These are phyloP conservation scores for Isabelozyma heimii DNA, from an alignment of 805 yeast species.

Conservation along the genomic window DNA sequence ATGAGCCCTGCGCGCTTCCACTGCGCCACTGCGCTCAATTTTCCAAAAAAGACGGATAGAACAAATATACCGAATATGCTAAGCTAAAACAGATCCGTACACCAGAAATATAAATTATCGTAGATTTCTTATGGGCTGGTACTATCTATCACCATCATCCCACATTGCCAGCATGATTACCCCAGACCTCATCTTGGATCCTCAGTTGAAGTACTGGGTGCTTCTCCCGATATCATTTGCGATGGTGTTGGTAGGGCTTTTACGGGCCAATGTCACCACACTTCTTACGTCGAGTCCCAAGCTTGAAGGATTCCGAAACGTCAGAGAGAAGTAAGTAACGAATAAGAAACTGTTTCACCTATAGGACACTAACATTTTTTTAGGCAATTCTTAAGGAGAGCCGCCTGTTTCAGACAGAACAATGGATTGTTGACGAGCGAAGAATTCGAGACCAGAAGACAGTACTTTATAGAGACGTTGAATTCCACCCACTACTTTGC, in stretches of 20 bases:
- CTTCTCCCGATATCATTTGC: conserved; percentile 83
- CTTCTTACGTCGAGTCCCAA: conserved; percentile 60
- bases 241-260: conserved; percentile 83
- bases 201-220: conserved; percentile 85
- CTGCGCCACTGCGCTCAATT: conserved; percentile 92
- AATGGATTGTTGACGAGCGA: conserved; percentile 46
- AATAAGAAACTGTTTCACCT: background rate
- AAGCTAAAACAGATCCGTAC: too few relatives aligned
- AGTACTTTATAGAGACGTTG: conserved; percentile 45
- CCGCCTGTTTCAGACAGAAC: conserved; percentile 56
- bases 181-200: conserved; percentile 58
- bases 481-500: conserved; percentile 56
- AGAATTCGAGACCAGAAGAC: conserved; percentile 55
- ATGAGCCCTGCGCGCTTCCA: conserved; percentile 99
- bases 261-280: conserved; percentile 65
- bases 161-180: background rate
- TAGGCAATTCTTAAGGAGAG: conserved; percentile 57
- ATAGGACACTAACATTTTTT: conserved; percentile 6
- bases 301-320: conserved; percentile 46
- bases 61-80: too few relatives aligned
- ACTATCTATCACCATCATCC: too few relatives aligned
- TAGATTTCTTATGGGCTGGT: too few relatives aligned
- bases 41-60: too few relatives aligned
- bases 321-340: conserved; percentile 31
- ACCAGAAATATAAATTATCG: too few relatives aligned